Conservation (phyloP, 305 asterid genomes). For the Caryopteris hybrid region DNA sequence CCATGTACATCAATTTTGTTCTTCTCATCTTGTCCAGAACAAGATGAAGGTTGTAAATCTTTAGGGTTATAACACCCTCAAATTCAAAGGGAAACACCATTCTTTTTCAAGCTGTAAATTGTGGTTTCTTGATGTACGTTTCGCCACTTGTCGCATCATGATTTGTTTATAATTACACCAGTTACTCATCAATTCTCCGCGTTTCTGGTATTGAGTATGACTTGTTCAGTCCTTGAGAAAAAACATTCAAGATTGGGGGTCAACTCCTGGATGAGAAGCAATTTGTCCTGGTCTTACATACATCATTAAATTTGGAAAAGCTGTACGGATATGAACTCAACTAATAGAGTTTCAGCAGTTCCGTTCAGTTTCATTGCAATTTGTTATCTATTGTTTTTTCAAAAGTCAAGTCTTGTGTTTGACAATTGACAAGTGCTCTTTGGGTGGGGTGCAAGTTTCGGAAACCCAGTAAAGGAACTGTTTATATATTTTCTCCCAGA, state of each 20-base stretch:
- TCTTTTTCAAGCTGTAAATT: neutral
- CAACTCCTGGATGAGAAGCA: constrained; percentile 1
- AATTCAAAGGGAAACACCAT: constrained; percentile 16
- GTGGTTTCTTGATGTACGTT: neutral
- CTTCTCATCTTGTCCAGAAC: constrained; percentile 18
- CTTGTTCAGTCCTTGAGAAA: constrained; percentile 11
- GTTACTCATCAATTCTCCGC: too few species aligned
- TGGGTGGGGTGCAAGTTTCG: constrained; percentile 28
- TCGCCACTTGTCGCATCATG: neutral
- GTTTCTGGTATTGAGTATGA: constrained; percentile 7
- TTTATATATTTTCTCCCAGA: neutral
- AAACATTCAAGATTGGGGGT: neutral
- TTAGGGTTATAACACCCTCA: constrained; percentile 18
- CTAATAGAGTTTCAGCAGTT: neutral
- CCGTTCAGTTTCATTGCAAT: neutral
- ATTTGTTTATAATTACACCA: neutral
- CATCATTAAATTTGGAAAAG: constrained; percentile 11
- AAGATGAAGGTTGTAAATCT: constrained; percentile 24
- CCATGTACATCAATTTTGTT: constrained; percentile 28
- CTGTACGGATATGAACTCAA: neutral
- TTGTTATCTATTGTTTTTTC: neutral
- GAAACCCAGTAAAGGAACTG: constrained; percentile 8
- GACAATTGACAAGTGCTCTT: constrained; percentile 25
- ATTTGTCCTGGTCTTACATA: neutral
- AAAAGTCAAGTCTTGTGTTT: constrained; percentile 24